A percentile compares a stretch with the other conserved stretches of the same genome.
Evolutionary conservation across 2,329 filamentous ascomycete species (phyloP).

Genomic region (Amylocarpus encephaloides): DNA sequence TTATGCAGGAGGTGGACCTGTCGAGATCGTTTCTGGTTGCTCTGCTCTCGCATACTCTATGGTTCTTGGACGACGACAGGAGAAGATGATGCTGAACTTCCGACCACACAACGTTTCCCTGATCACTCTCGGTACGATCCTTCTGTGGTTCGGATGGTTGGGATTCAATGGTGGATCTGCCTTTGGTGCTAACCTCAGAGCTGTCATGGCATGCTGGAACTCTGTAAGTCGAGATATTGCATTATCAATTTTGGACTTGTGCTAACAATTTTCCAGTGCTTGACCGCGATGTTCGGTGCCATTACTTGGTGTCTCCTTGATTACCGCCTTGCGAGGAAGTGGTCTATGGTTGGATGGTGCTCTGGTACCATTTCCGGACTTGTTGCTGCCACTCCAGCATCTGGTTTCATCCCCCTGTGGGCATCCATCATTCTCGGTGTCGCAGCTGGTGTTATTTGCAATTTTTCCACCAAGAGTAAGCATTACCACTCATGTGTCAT

Average conservation of each 20-base stretch:
- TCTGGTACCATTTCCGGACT: constrained; percentile 66
- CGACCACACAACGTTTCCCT: constrained; percentile 97
- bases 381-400: constrained; percentile 63
- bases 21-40: constrained; percentile 93
- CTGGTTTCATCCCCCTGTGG: constrained; percentile 62
- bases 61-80: constrained; percentile 91
- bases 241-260: constrained; percentile 38
- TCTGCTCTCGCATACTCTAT: constrained; percentile 92
- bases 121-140: constrained; percentile 88
- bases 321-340: constrained; percentile 37
- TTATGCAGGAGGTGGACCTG: constrained; percentile 92
- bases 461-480: constrained; percentile 58
- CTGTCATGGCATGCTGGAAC: constrained; percentile 97
- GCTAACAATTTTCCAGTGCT: constrained; percentile 40
- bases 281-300: constrained; percentile 72
- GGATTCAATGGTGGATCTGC: constrained; percentile 97
- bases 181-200: constrained; percentile 89
- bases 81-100: constrained; percentile 99
- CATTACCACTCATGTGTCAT: background rate
- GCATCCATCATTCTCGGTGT: constrained; percentile 61
- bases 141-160: constrained; percentile 98
- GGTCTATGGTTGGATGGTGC: constrained; percentile 75
- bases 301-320: constrained; percentile 95
- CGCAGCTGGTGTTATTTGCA: constrained; percentile 58
- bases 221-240: constrained; percentile 54